These are phyloP conservation scores for Candida nemodendra DNA, from an alignment of 805 yeast species.

Conservation along the genomic window DNA sequence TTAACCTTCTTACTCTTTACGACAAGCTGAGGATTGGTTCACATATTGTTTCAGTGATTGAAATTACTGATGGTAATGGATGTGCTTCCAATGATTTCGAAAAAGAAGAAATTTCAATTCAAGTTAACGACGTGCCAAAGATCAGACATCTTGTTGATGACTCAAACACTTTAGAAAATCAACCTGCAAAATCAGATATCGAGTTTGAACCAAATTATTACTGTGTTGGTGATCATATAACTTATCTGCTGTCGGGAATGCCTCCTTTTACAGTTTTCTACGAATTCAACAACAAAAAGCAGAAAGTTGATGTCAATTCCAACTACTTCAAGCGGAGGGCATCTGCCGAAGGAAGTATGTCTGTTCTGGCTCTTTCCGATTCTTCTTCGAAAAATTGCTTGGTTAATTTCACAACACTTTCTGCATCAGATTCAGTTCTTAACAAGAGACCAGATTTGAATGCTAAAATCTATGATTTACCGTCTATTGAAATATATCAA, in stretches of 20 bases:
- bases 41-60: slow-evolving; percentile 57
- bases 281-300: slow-evolving; percentile 60
- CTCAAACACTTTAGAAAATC: slow-evolving; percentile 30
- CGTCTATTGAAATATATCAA: slow-evolving; percentile 78
- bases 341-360: slow-evolving; percentile 73
- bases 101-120: slow-evolving; percentile 39
- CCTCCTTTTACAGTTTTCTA: slow-evolving; percentile 80
- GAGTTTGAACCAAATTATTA: slow-evolving; percentile 39
- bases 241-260: slow-evolving; percentile 71
- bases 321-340: slow-evolving; percentile 63
- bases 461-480: slow-evolving; percentile 45
- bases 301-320: slow-evolving; percentile 48
- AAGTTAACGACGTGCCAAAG: slow-evolving; percentile 75
- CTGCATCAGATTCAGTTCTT: slow-evolving; percentile 27
- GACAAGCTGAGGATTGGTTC: slow-evolving; percentile 64
- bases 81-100: slow-evolving; percentile 52
- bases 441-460: slow-evolving; percentile 28
- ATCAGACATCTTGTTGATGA: slow-evolving; percentile 43
- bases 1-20: slow-evolving; percentile 44
- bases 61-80: slow-evolving; percentile 66
- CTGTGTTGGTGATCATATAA: slow-evolving; percentile 91
- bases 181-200: slow-evolving; percentile 3
- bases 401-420: slow-evolving; percentile 49
- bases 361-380: slow-evolving; percentile 69
- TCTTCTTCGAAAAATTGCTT: slow-evolving; percentile 69